Evolutionary conservation across 108 stramenopile genomes (phyloP), one percentile per base, ranked within the genome.

Genomic region (Skeletonema menzelii): DNA sequence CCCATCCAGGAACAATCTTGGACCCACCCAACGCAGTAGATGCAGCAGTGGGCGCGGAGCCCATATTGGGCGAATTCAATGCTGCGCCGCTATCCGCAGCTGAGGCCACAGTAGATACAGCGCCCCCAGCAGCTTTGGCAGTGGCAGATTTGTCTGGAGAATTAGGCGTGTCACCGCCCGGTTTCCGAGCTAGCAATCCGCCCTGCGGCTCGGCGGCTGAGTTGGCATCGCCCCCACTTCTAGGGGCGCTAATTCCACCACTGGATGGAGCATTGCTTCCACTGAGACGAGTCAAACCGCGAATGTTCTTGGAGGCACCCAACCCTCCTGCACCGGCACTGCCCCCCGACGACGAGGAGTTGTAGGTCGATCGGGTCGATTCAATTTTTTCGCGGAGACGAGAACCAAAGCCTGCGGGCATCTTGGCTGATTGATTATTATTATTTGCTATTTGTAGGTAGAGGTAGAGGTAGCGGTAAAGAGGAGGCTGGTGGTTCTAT

Each of bases 381-480:
- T 53, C 49, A 10, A 53, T 53, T 53, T 53, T 53, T 53, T 53
- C 49, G 22, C 49, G 49, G 22, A 53, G 49, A 22, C 49, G 49
- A 53, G 49, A 53, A 10, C 49, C 49, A 53, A 53, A 53, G 49
- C 49, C 49, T 53, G 49, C 49, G 49, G 49, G 49, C 49, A 53
- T 53, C 49, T 24, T 53, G 15, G 15, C 35, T 37, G 35, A 1
- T 31, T 37, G 10, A 19, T 20, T 47, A 4, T 3, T 32, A 32
- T 15, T 47, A 19, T 5, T n/a, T n/a, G n/a, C 19, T 46, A 46
- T 46, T 42, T 37, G 34, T 35, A 35, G 13, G 8, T 3, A 42
- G 40, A 42, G 31, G 7, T 4, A 7, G 31, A 42, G 40, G 4
- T 11, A 31, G 30, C 30, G 30, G n/a, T n/a, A n/a, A 31, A 5